Base-by-base conservation (phyloP, 495 filamentous ascomycete genomes). In the Bacidia gigantensis region DNA sequence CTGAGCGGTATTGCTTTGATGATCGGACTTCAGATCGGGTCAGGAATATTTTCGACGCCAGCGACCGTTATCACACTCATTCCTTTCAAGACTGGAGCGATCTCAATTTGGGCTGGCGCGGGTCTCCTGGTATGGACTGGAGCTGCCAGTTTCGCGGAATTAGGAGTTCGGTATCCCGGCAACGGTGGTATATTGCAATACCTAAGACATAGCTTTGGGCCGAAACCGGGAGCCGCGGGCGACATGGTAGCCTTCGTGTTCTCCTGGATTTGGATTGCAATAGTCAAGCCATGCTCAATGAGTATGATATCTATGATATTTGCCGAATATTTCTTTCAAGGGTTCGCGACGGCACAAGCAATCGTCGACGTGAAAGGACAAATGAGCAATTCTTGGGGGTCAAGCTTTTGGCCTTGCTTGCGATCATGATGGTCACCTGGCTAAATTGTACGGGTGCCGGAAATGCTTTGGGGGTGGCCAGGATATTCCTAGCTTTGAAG, bases 161-260 rank as follows among this genome's bases (percentile, higher is more conserved):
- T 72, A 26, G 69, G 71, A 20, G 52, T 65, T 14, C 60, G 58
- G 11, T 51, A 73, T 14, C 71, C 70, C 1, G 50, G 53, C 52
- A 72, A 72, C 51, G 69, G 70, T 11, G 71, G 71, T 3, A 64
- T 67, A 9, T 69, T 71, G 51, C 68, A 72, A 46, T 73, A 73
- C 49, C 60, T 71, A 11, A 52, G 62, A 0, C 20, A 57, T 17
- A 55, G 61, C 25, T 69, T 64, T 48, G 65, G 66, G 11, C n/a
- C n/a, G n/a, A n/a, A n/a, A n/a, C n/a, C n/a, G n/a, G n/a, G n/a
- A n/a, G n/a, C n/a, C n/a, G n/a, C n/a, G n/a, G n/a, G n/a, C n/a
- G 64, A 69, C 14, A 56, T 61, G 42, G 32, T 58, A 12, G 66
- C 61, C 7, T 69, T 67, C 48, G 49, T 72, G 23, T 65, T 62